Base-by-base conservation (phyloP, 495 filamentous ascomycete species). In the Daldinia caldariorum region DNA sequence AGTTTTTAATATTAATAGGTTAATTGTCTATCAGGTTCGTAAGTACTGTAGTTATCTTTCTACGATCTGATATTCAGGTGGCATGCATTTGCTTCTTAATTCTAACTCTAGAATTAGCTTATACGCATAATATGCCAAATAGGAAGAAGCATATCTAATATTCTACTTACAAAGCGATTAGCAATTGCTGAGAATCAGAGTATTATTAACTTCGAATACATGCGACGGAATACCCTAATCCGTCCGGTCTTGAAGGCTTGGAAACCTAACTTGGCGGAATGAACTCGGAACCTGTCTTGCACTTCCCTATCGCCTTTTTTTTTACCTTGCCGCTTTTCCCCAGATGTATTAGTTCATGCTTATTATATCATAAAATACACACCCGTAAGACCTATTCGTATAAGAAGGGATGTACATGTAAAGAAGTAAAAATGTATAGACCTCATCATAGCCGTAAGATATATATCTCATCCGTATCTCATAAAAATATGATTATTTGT, bases 1-100 rank as follows among this genome's bases (percentile, higher is more conserved):
- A 45, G 64, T 63, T 64, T 51, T 12, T 53, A 51, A 39, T 59
- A 56, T 73, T 72, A 7, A 34, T 4, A 34, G 7, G 32, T 34
- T 3, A 34, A 35, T 26, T 26, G 26, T 26, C 26, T 3, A 26
- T 26, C 3, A 26, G 1, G 26, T 26, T 3, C 26, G 26, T 26
- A 26, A 26, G 26, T 26, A 26, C 26, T 26, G 26, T 26, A 26
- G 26, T 26, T 26, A 26, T 26, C 1, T 26, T 26, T 3, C 26
- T 3, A 26, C 26, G 26, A 26, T 26, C 3, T 26, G 26, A 26
- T 3, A 26, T 26, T 26, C 2, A 37, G 20, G 39, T 58, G 43
- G 9, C 2, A 10, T 47, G 10, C 3, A 47, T 22, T 47, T 47
- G 26, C 18, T 22, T 47, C 18, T 47, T 47, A 8, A 2, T 18